Evolutionary conservation across 805 yeast species (phyloP).

Genomic region (Pichia exigua): DNA sequence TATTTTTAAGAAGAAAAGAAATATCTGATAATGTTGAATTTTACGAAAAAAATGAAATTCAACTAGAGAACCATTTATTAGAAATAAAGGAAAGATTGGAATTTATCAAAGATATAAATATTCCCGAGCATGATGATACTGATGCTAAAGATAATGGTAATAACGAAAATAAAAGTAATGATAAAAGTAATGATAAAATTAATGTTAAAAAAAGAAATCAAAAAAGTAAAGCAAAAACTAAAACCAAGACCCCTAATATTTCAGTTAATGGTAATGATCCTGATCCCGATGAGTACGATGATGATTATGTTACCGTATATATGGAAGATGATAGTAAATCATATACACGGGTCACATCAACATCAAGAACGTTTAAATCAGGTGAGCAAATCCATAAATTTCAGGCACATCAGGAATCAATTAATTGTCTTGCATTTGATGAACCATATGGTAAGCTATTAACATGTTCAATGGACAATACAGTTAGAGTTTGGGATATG

Average conservation of each 20-base stretch:
- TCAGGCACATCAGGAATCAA: constrained; percentile 43
- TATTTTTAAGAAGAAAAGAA: constrained; percentile 42
- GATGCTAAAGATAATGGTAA: neutral
- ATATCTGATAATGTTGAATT: constrained; percentile 53
- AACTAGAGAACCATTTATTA: constrained; percentile 40
- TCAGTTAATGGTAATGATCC: constrained; percentile 8
- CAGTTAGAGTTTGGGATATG: constrained; percentile 79
- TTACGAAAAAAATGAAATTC: constrained; percentile 54
- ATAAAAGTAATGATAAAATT: neutral
- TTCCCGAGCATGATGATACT: constrained; percentile 17
- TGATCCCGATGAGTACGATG: constrained; percentile 25
- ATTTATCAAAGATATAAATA: constrained; percentile 34
- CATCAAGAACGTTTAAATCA: constrained; percentile 46
- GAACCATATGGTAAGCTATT: constrained; percentile 71
- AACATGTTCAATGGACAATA: constrained; percentile 69
- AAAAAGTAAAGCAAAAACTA: constrained; percentile 31
- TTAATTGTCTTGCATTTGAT: constrained; percentile 60
- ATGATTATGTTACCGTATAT: constrained; percentile 18
- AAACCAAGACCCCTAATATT: constrained; percentile 14
- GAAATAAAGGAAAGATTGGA: constrained; percentile 38
- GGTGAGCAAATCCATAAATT: constrained; percentile 47
- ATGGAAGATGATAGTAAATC: constrained; percentile 30
- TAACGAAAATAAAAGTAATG: neutral
- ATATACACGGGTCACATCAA: constrained; percentile 16
- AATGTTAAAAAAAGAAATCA: neutral